Evolutionary conservation across 108 stramenopile genomes (phyloP), one percentile per base, ranked within the genome.

Genomic region (Parietichytrium sp.): DNA sequence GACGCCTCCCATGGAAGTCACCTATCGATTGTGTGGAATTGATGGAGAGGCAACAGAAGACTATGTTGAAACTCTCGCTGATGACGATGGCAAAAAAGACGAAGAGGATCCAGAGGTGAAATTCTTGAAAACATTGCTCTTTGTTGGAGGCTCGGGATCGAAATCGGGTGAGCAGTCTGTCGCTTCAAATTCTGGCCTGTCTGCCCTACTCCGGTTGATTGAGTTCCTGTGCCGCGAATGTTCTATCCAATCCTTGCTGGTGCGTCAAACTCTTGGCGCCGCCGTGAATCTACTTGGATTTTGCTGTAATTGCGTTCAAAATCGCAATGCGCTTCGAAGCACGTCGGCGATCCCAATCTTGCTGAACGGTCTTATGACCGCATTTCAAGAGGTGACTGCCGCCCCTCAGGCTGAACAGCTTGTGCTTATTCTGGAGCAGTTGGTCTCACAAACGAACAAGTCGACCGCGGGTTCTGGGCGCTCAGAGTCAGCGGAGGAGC

Each of bases 11-110:
- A 80, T 80, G 79, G 51, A 52, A 29, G 52, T 80, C 1, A 80
- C 79, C 0, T 80, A 80, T 36, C 79, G 79, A 10, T 3, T 80
- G 18, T 53, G 30, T 29, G 79, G 79, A 15, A 52, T 80, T 15
- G 79, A 80, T 26, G 79, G 79, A 29, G 79, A 80, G 51, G 79
- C 79, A 8, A 80, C 79, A 30, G 79, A 80, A 27, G 79, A 80
- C 29, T 27, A 30, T 15, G 18, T 53, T 4, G 79, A 80, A 20
- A 3, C 8, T 0, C n/a, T 80, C 16, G 4, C 12, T 15, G 79
- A 49, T 15, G 79, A 25, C 26, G 79, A 49, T 15, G 79, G 16
- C 26, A 29, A 36, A 42, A 7, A 52, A 8, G 79, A 80, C 23
- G 49, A 4, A 16, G 48, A 49, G 26, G 48, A 49, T 26, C 47